These are phyloP conservation scores for Erodium moschatum DNA, from an alignment of 441 rosid genomes.

Conservation along the genomic window DNA sequence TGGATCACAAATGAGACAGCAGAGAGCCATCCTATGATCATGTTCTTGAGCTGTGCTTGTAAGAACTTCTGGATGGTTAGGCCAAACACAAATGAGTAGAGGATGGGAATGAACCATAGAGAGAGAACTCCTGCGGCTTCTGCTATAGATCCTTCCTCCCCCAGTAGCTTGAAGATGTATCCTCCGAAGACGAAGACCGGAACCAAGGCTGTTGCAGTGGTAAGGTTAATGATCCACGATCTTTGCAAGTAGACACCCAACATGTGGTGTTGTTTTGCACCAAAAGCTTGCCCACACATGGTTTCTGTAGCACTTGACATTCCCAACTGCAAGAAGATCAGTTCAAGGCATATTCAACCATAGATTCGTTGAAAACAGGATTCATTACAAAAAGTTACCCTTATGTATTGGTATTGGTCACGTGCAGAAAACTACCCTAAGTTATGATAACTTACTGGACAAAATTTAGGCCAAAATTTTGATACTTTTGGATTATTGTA, in stretches of 20 bases:
- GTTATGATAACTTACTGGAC: no score
- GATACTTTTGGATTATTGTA: no score
- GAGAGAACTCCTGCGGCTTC: conserved; percentile 36
- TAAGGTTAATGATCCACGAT: conserved; percentile 47
- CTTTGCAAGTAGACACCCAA: conserved; percentile 71
- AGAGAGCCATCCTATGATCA: conserved; percentile 39
- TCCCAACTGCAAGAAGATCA: conserved; percentile 36
- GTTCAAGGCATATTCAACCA: no score
- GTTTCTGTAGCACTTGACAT: conserved; percentile 88
- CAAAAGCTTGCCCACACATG: conserved; percentile 80
- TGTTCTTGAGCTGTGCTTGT: conserved; percentile 42
- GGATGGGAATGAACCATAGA: conserved; percentile 40
- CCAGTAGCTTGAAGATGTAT: conserved; percentile 40
- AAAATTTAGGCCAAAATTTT: no score
- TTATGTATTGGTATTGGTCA: no score
- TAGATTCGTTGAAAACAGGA: no score
- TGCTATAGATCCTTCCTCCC: conserved; percentile 42
- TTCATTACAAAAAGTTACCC: no score
- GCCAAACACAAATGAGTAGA: conserved; percentile 28
- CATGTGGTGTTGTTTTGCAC: conserved; percentile 67
- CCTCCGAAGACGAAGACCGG: conserved; percentile 41
- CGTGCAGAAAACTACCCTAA: no score
- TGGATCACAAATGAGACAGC: conserved; percentile 30
- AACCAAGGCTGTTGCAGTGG: conserved; percentile 34
- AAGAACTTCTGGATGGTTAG: conserved; percentile 34